Conservation (phyloP, 176 grass and related monocot genomes). For the Raddia distichophylla region DNA sequence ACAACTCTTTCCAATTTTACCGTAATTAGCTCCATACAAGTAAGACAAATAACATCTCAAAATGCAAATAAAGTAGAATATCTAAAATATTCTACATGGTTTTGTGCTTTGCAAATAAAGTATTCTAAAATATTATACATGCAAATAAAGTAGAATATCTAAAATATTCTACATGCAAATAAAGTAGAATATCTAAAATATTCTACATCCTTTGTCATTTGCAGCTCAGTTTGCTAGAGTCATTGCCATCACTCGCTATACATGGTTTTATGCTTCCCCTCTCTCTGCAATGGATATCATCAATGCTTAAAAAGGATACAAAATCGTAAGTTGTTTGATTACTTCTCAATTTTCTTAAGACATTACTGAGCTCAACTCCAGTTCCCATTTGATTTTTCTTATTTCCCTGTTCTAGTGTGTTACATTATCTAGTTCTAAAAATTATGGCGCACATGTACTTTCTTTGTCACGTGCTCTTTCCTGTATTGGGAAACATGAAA, state of each 20-base stretch:
- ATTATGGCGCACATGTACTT: slow-evolving; percentile 1
- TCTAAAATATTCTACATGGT: slow-evolving; percentile 13
- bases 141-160: background rate
- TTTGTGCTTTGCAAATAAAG: too few relatives aligned
- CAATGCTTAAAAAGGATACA: slow-evolving; percentile 77
- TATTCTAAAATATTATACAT: too few relatives aligned
- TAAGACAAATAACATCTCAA: slow-evolving; percentile 5
- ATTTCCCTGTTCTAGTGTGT: slow-evolving; percentile 31
- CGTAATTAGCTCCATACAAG: slow-evolving; percentile 12
- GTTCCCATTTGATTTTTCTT: slow-evolving; percentile 31
- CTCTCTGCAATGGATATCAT: slow-evolving; percentile 67
- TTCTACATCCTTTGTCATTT: slow-evolving; percentile 23
- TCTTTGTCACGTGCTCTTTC: slow-evolving; percentile 24
- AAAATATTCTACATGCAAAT: background rate
- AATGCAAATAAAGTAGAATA: slow-evolving; percentile 22
- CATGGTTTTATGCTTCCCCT: slow-evolving; percentile 87
- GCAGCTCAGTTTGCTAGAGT: slow-evolving; percentile 82
- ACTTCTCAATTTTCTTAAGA: slow-evolving; percentile 1
- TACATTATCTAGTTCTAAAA: slow-evolving; percentile 20
- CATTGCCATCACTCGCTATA: slow-evolving; percentile 72
- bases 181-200: slow-evolving; percentile 20
- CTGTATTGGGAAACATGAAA: background rate
- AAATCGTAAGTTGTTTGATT: slow-evolving; percentile 59
- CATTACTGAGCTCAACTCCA: slow-evolving; percentile 25
- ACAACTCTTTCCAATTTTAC: background rate